A percentile compares a stretch with the other conserved stretches of the same genome.
Evolutionary conservation across 1,139 yeast species (phyloP).

Genomic region (Hemisphaericaspora lyxosophila): DNA sequence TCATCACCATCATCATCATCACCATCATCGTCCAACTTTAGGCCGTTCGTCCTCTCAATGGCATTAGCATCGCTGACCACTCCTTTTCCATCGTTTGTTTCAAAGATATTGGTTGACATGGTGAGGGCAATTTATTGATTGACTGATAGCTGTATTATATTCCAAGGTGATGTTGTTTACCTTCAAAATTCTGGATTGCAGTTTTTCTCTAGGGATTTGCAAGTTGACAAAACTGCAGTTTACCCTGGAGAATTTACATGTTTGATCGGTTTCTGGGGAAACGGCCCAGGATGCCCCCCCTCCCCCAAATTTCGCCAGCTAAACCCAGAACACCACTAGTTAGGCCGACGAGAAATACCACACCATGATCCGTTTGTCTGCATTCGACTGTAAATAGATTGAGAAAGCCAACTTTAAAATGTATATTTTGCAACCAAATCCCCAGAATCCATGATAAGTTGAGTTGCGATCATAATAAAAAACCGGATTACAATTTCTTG

Average conservation of each 20-base stretch:
- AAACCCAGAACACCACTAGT: too few species aligned
- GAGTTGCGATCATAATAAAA: too few species aligned
- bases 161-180: neutral
- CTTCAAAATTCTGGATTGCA: neutral
- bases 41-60: neutral
- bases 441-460: too few species aligned
- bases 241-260: neutral
- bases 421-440: too few species aligned
- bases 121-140: neutral
- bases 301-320: too few species aligned
- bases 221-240: constrained; percentile 1
- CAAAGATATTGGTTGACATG: constrained; percentile 19
- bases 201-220: neutral
- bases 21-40: constrained; percentile 1
- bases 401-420: too few species aligned
- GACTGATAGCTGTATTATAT: neutral
- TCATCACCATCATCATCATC: constrained; percentile 8
- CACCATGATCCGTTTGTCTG: too few species aligned
- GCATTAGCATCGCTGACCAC: constrained; percentile 5
- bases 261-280: neutral
- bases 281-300: too few species aligned
- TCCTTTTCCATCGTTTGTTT: constrained; percentile 14
- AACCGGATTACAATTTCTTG: too few species aligned
- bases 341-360: too few species aligned
- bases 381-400: too few species aligned